These are phyloP conservation scores for Podospora conica DNA, from an alignment of 495 filamentous ascomycete species.

Conservation along the genomic window DNA sequence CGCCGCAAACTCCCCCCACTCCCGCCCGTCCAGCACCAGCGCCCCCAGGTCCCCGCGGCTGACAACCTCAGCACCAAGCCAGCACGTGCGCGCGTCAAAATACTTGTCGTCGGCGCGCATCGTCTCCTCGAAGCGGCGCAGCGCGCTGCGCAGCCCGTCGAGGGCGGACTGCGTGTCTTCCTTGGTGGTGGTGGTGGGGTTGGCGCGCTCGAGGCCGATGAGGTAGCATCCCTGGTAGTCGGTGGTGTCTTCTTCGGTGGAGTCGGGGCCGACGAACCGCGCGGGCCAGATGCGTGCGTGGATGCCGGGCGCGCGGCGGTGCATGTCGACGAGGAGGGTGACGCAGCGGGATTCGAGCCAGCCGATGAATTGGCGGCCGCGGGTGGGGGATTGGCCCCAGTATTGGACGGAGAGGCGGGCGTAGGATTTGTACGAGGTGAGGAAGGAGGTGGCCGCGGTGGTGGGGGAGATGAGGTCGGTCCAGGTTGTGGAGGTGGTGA, in stretches of 20 bases:
- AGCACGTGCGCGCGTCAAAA: constrained; percentile 42
- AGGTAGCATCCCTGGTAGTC: constrained; percentile 52
- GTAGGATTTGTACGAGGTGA: constrained; percentile 41
- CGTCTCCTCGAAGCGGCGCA: constrained; percentile 44
- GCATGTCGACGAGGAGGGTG: constrained; percentile 46
- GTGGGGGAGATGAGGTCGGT: constrained; percentile 28
- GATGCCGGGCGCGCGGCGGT: constrained; percentile 38
- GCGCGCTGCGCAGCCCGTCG: constrained; percentile 30
- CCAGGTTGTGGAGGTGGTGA: constrained; percentile 38
- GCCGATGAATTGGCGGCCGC: constrained; percentile 42
- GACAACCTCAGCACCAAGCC: constrained; percentile 40
- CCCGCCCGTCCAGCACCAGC: constrained; percentile 39
- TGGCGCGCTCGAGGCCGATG: constrained; percentile 44
- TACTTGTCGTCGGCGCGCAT: constrained; percentile 42
- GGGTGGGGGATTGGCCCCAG: constrained; percentile 45
- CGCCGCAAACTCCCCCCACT: constrained; percentile 42
- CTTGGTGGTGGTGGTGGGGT: constrained; percentile 17
- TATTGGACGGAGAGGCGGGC: constrained; percentile 49
- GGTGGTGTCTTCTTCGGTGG: constrained; percentile 3
- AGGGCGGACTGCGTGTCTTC: constrained; percentile 28
- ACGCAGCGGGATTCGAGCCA: constrained; percentile 51
- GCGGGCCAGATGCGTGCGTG: constrained; percentile 53
- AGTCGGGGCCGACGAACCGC: constrained; percentile 36
- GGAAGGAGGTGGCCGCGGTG: constrained; percentile 33
- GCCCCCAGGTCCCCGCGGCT: constrained; percentile 31